Base-by-base conservation (phyloP, 345 rosid species). In the Reutealis trisperma region DNA sequence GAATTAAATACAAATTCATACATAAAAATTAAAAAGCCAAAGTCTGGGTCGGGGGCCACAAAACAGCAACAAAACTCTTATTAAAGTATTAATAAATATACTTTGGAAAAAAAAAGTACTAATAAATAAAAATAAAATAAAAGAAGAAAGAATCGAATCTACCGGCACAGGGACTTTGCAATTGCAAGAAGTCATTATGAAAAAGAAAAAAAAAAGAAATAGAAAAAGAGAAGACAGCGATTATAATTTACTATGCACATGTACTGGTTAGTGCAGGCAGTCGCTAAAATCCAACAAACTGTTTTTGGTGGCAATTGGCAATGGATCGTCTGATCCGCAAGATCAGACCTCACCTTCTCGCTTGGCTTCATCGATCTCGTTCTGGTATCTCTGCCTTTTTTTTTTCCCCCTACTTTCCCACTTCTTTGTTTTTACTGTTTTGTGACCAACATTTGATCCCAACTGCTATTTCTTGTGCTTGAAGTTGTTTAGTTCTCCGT, bases 361-460 rank as follows among this genome's bases (percentile, higher is more conserved):
- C 88, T 0, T 90, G 94, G 96, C 92, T 90, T 74, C 90, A 75
- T 47, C 89, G 98, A 81, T 87, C 98, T 83, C 92, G 88, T 77
- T 87, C 96, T 62, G 90, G 94, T 94, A 71, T 54, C 54, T 65
- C 9, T 41, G 57, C 24, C 1, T 34, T 34, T 34, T 34, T 34
- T 4, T 34, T 34, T 34, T 58, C 18, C 68, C 34, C 65, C 0
- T 0, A 70, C 44, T 55, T 73, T 22, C 27, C 2, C 67, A 45
- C 1, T 61, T 65, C 13, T 34, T 1, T 74, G 49, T 45, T 52
- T 16, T 47, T 45, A 15, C 10, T 62, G 19, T 12, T 13, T 76
- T 55, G 52, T 51, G 6, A 4, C 13, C 47, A 34, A 34, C 37
- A 12, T 24, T 6, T 21, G 14, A 7, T 59, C 47, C 34, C 32